Evolutionary conservation across 129 eudicot species (phyloP).

Genomic region (Flaveria linearis): DNA sequence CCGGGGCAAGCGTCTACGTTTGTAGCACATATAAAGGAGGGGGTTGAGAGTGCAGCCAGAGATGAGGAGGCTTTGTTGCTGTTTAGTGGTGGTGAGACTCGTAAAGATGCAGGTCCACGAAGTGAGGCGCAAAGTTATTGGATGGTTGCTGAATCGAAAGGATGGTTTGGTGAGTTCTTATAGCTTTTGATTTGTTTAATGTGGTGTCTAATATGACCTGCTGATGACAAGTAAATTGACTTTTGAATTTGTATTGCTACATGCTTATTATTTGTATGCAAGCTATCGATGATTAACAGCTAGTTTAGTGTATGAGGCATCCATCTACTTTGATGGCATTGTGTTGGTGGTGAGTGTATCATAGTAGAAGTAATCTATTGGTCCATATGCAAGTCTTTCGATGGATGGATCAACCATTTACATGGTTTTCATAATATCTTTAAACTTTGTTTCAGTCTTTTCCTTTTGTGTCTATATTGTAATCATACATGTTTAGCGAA

Average conservation of each 20-base stretch:
- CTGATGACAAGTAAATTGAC: background rate
- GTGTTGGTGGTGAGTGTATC: background rate
- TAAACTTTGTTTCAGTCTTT: no score
- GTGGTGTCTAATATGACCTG: background rate
- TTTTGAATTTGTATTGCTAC: constrained; percentile 6
- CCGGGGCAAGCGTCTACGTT: constrained; percentile 97
- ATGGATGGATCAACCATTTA: background rate
- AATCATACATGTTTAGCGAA: background rate
- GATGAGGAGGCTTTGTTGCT: constrained; percentile 77
- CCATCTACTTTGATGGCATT: background rate
- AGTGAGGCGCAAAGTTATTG: constrained; percentile 99
- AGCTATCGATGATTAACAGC: background rate
- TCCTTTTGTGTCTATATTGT: background rate
- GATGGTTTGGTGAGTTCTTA: constrained; percentile 90
- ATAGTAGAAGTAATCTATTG: background rate
- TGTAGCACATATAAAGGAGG: constrained; percentile 74
- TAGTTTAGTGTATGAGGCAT: constrained; percentile 10
- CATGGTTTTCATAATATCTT: no score
- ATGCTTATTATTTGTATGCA: background rate
- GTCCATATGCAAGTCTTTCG: background rate
- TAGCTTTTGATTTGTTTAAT: background rate
- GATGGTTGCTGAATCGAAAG: constrained; percentile 93
- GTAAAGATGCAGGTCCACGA: constrained; percentile 95
- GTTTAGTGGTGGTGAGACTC: constrained; percentile 99
- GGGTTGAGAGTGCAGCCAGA: constrained; percentile 71